Base-by-base conservation (phyloP, 108 stramenopile species). In the Pelagomonas calceolata region DNA sequence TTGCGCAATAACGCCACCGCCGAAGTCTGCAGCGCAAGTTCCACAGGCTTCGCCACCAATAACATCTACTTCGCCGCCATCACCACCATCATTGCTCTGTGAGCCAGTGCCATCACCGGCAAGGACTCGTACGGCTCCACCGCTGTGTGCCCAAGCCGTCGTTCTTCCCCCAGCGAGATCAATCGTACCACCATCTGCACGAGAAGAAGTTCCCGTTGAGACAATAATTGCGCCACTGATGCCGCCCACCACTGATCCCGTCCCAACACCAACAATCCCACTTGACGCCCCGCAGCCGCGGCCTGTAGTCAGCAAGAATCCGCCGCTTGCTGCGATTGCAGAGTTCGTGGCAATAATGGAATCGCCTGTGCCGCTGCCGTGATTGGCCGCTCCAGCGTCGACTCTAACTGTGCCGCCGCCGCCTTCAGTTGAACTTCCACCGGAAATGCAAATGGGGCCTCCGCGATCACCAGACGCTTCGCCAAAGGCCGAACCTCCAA, bases 161-260 rank as follows among this genome's bases (percentile, higher is more conserved):
- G 81, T 72, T 4, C 73, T 36, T 0, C 86, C 86, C 34, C 81
- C 86, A 0, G 64, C n/a, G 26, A 84, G 21, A 4, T 45, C 34
- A 4, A 79, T 67, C 36, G 74, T 69, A 31, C 86, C 86, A 34
- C 85, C 86, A 30, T 81, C 64, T 15, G 72, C 75, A 43, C 39
- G 12, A 43, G 39, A 43, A 43, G 39, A 5, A 12, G 39, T 12
- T 5, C 39, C 39, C 5, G 9, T 10, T 10, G 9, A 5, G 12
- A 12, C 39, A 43, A 10, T 43, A 10, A 43, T 43, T 12, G 9
- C 39, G 12, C 39, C 39, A 43, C 39, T 43, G 12, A 12, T 12
- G 39, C 26, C 73, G 69, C 12, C 71, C 73, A 33, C 78, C 68
- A 29, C 60, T 82, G 29, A 81, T 82, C 18, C 36, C 84, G 21